Conservation (phyloP, 106 monocot species). For the Hemerocallis citrina region DNA sequence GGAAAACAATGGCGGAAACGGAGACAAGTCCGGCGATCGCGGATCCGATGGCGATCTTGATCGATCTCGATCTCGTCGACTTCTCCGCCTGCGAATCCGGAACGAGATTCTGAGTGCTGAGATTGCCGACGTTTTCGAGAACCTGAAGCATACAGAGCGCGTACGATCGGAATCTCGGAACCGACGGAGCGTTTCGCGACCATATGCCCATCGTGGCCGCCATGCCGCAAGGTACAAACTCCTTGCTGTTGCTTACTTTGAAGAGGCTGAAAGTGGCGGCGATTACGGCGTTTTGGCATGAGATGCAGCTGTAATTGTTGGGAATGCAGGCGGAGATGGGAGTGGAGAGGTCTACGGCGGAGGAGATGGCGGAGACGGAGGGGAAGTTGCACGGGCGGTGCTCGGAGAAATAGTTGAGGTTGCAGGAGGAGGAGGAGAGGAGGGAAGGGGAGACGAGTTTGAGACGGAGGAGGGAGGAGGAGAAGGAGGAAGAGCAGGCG, state of each 20-base stretch:
- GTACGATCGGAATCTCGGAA: constrained; percentile 31
- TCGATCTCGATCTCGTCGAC: neutral
- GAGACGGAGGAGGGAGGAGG: constrained; percentile 23
- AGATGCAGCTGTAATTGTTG: constrained; percentile 19
- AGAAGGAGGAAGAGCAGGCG: constrained; percentile 20
- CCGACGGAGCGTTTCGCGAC: constrained; percentile 20
- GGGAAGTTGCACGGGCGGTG: constrained; percentile 46
- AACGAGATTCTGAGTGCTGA: constrained; percentile 24
- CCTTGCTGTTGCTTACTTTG: constrained; percentile 23
- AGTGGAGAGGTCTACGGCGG: constrained; percentile 12
- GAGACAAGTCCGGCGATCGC: constrained; percentile 17
- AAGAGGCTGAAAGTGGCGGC: constrained; percentile 29
- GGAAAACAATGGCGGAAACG: constrained; percentile 8
- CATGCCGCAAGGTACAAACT: constrained; percentile 60
- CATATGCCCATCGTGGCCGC: constrained; percentile 50
- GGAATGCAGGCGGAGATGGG: constrained; percentile 1
- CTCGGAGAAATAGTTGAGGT: constrained; percentile 15
- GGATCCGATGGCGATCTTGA: constrained; percentile 33
- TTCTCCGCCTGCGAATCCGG: neutral
- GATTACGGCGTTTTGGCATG: constrained; percentile 49
- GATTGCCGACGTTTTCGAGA: constrained; percentile 40
- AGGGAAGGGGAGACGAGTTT: constrained; percentile 50
- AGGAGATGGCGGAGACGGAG: constrained; percentile 27
- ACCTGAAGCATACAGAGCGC: constrained; percentile 41
- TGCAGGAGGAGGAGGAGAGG: constrained; percentile 23